Evolutionary conservation across 305 asterid genomes (phyloP).

Genomic region (Caryopteris hybrid): DNA sequence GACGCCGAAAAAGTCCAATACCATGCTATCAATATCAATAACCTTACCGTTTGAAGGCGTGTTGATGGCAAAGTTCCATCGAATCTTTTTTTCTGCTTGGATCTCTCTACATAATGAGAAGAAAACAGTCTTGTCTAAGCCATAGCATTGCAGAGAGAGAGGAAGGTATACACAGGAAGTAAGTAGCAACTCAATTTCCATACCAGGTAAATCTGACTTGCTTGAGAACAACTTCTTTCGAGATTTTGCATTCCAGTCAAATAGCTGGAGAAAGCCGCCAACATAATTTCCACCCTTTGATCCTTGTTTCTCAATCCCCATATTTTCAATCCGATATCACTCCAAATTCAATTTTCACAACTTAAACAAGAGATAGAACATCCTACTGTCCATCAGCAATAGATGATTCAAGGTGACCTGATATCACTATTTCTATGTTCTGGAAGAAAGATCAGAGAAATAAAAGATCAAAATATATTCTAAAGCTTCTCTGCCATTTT

Average conservation of each 20-base stretch:
- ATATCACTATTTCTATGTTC: neutral
- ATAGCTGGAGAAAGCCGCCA: constrained; percentile 78
- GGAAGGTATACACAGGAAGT: neutral
- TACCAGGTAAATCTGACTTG: constrained; percentile 67
- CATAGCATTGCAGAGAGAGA: neutral
- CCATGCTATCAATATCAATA: neutral
- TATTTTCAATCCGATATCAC: constrained; percentile 15
- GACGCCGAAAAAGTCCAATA: neutral
- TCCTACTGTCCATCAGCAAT: constrained; percentile 37
- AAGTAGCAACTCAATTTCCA: neutral
- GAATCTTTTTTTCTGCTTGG: constrained; percentile 64
- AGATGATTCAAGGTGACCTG: neutral
- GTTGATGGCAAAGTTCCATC: constrained; percentile 63
- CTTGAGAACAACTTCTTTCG: constrained; percentile 75
- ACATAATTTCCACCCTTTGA: constrained; percentile 63
- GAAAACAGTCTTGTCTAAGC: neutral
- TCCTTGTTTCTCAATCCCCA: constrained; percentile 70
- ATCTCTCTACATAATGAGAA: constrained; percentile 44
- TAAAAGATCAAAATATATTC: neutral
- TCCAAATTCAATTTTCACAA: constrained; percentile 19
- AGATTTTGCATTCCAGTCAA: constrained; percentile 92
- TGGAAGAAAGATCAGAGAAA: neutral
- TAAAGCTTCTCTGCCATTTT: neutral
- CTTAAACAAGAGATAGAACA: constrained; percentile 9
- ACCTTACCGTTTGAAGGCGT: constrained; percentile 49